These are phyloP conservation scores for Fragaria vesca DNA, from an alignment of 306 rosid genomes.

Conservation along the genomic window DNA sequence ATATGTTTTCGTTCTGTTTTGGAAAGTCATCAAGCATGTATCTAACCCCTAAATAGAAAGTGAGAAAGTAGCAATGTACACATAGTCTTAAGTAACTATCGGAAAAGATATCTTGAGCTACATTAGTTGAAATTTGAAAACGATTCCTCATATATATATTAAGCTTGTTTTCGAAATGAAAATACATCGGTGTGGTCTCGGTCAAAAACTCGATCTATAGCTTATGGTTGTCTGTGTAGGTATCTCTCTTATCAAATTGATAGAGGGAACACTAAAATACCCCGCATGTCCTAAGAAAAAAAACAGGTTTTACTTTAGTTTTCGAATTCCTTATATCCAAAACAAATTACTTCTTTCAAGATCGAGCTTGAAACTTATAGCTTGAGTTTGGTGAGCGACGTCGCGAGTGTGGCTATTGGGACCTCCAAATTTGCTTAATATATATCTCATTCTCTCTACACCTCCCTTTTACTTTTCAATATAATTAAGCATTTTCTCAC, in stretches of 20 bases:
- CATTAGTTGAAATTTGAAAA: neutral
- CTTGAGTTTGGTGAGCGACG: neutral
- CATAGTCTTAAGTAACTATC: too few relatives aligned
- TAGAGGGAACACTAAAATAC: neutral
- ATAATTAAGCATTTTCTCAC: too few relatives aligned
- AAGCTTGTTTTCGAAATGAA: neutral
- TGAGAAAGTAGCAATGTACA: too few relatives aligned
- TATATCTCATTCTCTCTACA: too few relatives aligned
- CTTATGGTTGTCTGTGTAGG: neutral
- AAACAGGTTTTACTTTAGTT: neutral
- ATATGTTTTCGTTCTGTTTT: neutral
- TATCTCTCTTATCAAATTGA: neutral
- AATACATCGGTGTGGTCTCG: neutral
- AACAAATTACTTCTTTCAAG: neutral
- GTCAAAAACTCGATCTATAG: neutral
- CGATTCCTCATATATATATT: neutral
- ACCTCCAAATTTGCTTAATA: too few relatives aligned
- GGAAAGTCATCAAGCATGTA: neutral
- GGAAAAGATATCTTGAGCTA: neutral
- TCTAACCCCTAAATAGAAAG: too few relatives aligned
- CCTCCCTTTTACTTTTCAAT: too few relatives aligned
- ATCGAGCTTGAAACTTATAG: neutral
- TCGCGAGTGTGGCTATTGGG: too few relatives aligned
- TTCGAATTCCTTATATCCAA: neutral
- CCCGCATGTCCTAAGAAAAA: neutral